Percentiles rank a stretch among this genome's conserved stretches.
These are phyloP conservation scores for Erythrophleum ivorense DNA, from an alignment of 331 rosid species.

Conservation along the genomic window DNA sequence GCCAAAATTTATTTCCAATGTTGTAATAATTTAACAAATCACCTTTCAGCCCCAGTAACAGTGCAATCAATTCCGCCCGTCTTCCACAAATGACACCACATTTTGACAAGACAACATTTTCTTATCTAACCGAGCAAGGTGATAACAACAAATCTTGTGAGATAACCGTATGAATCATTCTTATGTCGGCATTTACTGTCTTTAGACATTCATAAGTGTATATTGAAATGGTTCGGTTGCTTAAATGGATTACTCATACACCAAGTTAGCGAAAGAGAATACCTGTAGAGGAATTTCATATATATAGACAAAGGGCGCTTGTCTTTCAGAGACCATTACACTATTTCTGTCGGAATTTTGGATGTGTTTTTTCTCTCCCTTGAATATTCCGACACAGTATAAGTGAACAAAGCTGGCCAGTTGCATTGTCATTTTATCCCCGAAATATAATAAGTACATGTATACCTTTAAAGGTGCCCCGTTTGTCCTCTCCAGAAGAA, in stretches of 20 bases:
- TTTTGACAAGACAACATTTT: no score
- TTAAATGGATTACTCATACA: background rate
- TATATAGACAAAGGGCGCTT: slow-evolving; percentile 19
- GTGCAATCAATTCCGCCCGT: no score
- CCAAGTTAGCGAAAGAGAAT: slow-evolving; percentile 7
- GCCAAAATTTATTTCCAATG: no score
- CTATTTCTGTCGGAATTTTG: slow-evolving; percentile 22
- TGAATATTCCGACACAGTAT: slow-evolving; percentile 24
- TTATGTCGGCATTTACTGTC: no score
- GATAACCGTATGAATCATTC: no score
- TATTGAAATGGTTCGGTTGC: background rate
- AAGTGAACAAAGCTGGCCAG: slow-evolving; percentile 20
- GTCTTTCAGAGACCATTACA: slow-evolving; percentile 21
- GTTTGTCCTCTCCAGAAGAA: slow-evolving; percentile 29
- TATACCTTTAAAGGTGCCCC: slow-evolving; percentile 31
- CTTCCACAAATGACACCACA: no score
- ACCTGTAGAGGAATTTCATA: slow-evolving; percentile 25
- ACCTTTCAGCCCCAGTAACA: no score
- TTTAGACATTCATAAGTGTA: no score
- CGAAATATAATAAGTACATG: background rate
- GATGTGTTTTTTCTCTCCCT: background rate
- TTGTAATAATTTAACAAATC: no score
- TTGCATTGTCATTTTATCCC: slow-evolving; percentile 26
- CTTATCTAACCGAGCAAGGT: no score
- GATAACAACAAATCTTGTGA: no score